phyloP scores from a whole-genome alignment of 805 yeast species.

The Citeromyces nyonsensis region DNA sequence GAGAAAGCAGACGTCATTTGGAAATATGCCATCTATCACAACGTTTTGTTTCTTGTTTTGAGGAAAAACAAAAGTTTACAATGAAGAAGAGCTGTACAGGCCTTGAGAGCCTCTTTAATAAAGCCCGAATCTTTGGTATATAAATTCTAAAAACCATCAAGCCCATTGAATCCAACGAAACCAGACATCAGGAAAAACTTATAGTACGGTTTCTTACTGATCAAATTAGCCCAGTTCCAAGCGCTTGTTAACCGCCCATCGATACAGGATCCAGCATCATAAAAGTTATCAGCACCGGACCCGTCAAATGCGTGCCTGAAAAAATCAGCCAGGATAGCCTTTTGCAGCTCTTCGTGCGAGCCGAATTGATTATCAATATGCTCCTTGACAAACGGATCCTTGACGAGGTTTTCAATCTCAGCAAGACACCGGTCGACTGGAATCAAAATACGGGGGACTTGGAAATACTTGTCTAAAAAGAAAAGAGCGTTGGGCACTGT shows the following conservation, averaged over 20 bases:
- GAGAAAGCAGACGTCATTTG: too few relatives aligned
- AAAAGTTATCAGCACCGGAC: conserved; percentile 73
- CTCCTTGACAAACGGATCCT: conserved; percentile 27
- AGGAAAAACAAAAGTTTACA: too few relatives aligned
- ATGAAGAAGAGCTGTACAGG: too few relatives aligned
- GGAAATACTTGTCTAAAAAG: conserved; percentile 67
- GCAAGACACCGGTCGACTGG: conserved; percentile 51
- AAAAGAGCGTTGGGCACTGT: conserved; percentile 76
- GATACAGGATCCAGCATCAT: conserved; percentile 73
- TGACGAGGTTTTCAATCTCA: conserved; percentile 35
- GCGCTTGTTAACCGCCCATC: conserved; percentile 73
- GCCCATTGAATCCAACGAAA: conserved; percentile 63
- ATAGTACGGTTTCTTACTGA: conserved; percentile 48
- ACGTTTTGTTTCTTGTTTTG: too few relatives aligned
- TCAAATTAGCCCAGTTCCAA: conserved; percentile 70
- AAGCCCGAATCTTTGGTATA: too few relatives aligned
- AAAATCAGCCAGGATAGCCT: conserved; percentile 30
- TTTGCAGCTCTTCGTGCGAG: conserved; percentile 33
- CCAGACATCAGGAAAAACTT: conserved; percentile 51
- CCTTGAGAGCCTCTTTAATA: too few relatives aligned
- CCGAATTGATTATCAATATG: conserved; percentile 49
- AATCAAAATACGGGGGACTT: conserved; percentile 61
- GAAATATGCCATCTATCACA: too few relatives aligned
- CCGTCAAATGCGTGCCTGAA: conserved; percentile 57
- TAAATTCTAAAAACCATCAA: conserved; percentile 33